Conservation (phyloP, 352 stramenopile species). For the Pythium volutum region DNA sequence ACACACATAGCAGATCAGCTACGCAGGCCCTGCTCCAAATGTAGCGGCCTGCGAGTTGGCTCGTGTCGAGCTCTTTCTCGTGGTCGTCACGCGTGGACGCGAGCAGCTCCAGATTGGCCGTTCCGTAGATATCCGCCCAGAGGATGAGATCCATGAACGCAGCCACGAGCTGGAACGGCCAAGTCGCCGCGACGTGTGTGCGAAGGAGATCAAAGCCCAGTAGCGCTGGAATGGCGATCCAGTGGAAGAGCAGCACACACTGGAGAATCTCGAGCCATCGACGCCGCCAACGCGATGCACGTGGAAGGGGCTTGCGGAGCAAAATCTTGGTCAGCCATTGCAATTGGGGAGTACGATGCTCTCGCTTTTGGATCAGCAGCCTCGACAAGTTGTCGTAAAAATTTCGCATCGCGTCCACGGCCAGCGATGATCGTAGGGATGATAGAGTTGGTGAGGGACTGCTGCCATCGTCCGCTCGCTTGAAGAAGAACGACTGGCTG, state of each 20-base stretch:
- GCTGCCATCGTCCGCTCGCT: constrained; percentile 2
- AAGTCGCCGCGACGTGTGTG: constrained; percentile 3
- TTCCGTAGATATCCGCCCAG: constrained; percentile 45
- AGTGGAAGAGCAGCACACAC: constrained; percentile 39
- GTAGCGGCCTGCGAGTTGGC: constrained; percentile 23
- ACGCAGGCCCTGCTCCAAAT: constrained; percentile 29
- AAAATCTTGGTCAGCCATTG: constrained; percentile 24
- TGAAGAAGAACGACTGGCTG: constrained; percentile 20
- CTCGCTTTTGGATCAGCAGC: constrained; percentile 18
- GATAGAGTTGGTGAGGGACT: not conserved
- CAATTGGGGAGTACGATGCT: not conserved
- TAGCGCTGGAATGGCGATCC: constrained; percentile 36
- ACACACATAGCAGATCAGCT: constrained; percentile 36
- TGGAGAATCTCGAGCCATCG: constrained; percentile 45
- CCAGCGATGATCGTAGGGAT: constrained; percentile 1
- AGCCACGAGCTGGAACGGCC: constrained; percentile 23
- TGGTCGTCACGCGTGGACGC: constrained; percentile 22
- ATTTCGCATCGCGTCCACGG: constrained; percentile 19
- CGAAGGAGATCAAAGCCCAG: constrained; percentile 38
- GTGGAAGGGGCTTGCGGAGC: constrained; percentile 27
- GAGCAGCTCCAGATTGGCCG: constrained; percentile 34
- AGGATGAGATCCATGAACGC: constrained; percentile 35
- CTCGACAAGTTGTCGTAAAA: constrained; percentile 25
- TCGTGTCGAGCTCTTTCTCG: constrained; percentile 29
- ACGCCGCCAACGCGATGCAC: constrained; percentile 31